Percentiles rank a stretch among this genome's conserved stretches.
Conservation (phyloP, 805 yeast genomes). For the Priceomyces haplophilus region DNA sequence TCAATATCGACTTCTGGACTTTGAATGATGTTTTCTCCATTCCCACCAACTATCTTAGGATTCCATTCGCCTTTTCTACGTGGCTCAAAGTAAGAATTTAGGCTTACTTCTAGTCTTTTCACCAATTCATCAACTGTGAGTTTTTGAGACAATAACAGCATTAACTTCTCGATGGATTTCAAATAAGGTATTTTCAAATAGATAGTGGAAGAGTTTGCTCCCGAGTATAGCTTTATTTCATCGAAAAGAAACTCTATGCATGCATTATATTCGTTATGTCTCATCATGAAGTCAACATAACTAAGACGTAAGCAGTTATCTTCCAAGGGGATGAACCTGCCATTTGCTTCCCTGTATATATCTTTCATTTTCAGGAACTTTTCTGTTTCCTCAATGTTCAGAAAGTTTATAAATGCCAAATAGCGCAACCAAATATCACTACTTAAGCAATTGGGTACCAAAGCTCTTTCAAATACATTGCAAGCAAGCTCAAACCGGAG, state of each 20-base stretch:
- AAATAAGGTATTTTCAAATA: conserved; percentile 19
- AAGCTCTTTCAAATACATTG: conserved; percentile 66
- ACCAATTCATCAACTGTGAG: conserved; percentile 10
- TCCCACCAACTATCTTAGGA: neutral
- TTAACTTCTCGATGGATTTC: conserved; percentile 12
- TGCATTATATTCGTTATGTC: conserved; percentile 14
- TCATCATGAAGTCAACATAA: conserved; percentile 23
- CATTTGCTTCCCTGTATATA: conserved; percentile 52
- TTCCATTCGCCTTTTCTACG: conserved; percentile 12
- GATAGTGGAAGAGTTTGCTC: conserved; percentile 6
- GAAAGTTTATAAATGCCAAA: conserved; percentile 46
- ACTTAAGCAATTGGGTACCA: conserved; percentile 62
- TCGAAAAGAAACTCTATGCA: conserved; percentile 28
- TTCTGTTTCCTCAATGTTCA: conserved; percentile 16
- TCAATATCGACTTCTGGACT: conserved; percentile 5
- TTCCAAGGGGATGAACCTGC: conserved; percentile 34
- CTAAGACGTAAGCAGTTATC: conserved; percentile 21
- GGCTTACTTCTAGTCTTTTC: conserved; percentile 15
- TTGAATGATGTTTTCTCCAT: conserved; percentile 3
- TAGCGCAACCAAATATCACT: conserved; percentile 70
- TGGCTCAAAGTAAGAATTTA: conserved; percentile 17
- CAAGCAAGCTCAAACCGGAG: conserved; percentile 28
- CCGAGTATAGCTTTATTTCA: conserved; percentile 23
- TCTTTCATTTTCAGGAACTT: conserved; percentile 31
- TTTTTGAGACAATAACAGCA: conserved; percentile 10